Conservation (phyloP, 164 flowering plant species). For the Houttuynia cordata region DNA sequence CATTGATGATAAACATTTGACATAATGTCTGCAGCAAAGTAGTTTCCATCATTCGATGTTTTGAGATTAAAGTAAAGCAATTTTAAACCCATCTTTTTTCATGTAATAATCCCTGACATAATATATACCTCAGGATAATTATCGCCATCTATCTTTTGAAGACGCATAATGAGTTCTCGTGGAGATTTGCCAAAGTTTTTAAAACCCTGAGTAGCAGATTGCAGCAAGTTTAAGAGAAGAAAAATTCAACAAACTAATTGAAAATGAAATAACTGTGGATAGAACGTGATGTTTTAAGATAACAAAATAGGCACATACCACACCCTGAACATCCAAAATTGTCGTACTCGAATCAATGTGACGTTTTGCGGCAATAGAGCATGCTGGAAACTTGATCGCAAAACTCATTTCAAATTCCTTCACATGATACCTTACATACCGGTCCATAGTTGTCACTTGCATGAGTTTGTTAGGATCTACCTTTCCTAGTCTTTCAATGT, state of each 20-base stretch:
- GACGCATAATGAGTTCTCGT: slow-evolving; percentile 57
- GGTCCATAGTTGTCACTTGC: slow-evolving; percentile 66
- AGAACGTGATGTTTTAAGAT: background rate
- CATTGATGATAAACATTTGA: slow-evolving; percentile 89
- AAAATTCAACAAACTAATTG: background rate
- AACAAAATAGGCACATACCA: slow-evolving; percentile 28
- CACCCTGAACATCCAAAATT: slow-evolving; percentile 73
- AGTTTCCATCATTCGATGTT: background rate
- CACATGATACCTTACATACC: slow-evolving; percentile 65
- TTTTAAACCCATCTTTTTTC: background rate
- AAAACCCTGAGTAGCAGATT: slow-evolving; percentile 19
- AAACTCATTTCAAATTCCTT: slow-evolving; percentile 66
- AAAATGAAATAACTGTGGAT: background rate
- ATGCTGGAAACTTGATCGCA: slow-evolving; percentile 64
- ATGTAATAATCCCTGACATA: background rate
- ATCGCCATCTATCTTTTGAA: slow-evolving; percentile 85
- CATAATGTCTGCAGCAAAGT: slow-evolving; percentile 49
- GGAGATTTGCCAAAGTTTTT: slow-evolving; percentile 76
- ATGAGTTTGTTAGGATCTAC: slow-evolving; percentile 53
- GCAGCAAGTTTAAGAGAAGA: background rate
- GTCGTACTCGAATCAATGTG: slow-evolving; percentile 63
- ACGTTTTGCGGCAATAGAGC: slow-evolving; percentile 66
- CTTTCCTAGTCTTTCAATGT: slow-evolving; percentile 60
- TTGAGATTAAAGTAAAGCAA: no score
- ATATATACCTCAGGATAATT: slow-evolving; percentile 76